Percentiles rank a stretch among this genome's conserved stretches.
phyloP scores from a whole-genome alignment of 331 rosid genomes.

The Erythrophleum ivorense region DNA sequence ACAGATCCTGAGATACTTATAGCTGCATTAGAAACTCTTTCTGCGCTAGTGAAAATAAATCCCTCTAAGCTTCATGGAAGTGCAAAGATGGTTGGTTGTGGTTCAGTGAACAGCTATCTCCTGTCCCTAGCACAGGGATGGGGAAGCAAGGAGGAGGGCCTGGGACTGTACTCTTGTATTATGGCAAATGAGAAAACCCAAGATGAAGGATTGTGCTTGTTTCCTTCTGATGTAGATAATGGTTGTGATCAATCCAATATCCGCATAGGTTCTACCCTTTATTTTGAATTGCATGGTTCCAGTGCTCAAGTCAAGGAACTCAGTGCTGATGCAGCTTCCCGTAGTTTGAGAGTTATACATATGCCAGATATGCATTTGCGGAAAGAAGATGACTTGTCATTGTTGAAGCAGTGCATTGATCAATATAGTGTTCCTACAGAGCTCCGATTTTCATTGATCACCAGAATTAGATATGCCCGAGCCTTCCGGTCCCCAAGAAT shows the following conservation, averaged over 20 bases:
- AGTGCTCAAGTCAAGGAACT: slow-evolving; percentile 62
- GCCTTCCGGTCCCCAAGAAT: slow-evolving; percentile 84
- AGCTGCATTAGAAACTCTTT: slow-evolving; percentile 90
- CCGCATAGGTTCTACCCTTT: slow-evolving; percentile 89
- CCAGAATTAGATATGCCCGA: slow-evolving; percentile 93
- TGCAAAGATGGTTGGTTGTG: slow-evolving; percentile 95
- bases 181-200: slow-evolving; percentile 79
- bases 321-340: slow-evolving; percentile 49
- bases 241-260: slow-evolving; percentile 71
- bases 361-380: slow-evolving; percentile 83
- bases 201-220: slow-evolving; percentile 74
- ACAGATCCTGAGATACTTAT: slow-evolving; percentile 91
- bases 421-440: slow-evolving; percentile 74
- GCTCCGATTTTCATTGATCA: slow-evolving; percentile 83
- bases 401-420: slow-evolving; percentile 86
- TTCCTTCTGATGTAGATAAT: slow-evolving; percentile 83
- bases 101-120: slow-evolving; percentile 87
- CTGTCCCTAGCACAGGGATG: slow-evolving; percentile 97
- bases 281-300: slow-evolving; percentile 82
- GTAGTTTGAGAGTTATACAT: slow-evolving; percentile 73
- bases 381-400: slow-evolving; percentile 75
- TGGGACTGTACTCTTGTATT: slow-evolving; percentile 92
- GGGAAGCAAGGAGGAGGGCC: slow-evolving; percentile 99
- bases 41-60: slow-evolving; percentile 88
- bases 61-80: slow-evolving; percentile 96